Conservation (phyloP, 129 eudicot genomes). For the Kitagawia praeruptora region DNA sequence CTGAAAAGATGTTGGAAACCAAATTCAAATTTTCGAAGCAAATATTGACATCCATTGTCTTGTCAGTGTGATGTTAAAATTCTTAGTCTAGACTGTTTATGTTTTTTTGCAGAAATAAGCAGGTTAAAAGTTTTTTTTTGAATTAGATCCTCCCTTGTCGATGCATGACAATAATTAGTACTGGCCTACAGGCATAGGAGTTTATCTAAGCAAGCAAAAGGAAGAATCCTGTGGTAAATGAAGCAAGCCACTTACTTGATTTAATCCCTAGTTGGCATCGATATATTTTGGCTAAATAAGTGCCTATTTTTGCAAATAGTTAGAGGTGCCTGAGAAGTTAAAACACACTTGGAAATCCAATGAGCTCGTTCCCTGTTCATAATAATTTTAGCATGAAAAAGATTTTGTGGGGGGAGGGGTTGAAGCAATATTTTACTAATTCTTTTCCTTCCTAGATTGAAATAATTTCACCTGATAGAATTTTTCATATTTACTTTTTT, state of each 20-base stretch:
- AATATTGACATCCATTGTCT: too few species aligned
- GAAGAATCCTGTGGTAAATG: not conserved
- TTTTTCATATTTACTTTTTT: not conserved
- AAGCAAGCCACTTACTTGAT: not conserved
- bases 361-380: not conserved
- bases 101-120: not conserved
- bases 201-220: not conserved
- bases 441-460: not conserved
- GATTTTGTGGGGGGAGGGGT: not conserved
- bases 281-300: not conserved
- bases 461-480: not conserved
- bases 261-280: not conserved
- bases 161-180: not conserved
- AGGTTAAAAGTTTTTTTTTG: not conserved
- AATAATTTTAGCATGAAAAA: not conserved
- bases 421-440: not conserved
- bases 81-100: not conserved
- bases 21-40: not conserved
- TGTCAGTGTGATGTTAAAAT: not conserved
- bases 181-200: not conserved
- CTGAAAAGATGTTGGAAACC: not conserved
- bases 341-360: not conserved
- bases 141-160: not conserved
- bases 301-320: not conserved
- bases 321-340: not conserved